Percentiles rank a stretch among this genome's conserved stretches.
Evolutionary conservation across 768 basidiomycete genomes (phyloP).

Genomic region (Cystobasidium tubakii): DNA sequence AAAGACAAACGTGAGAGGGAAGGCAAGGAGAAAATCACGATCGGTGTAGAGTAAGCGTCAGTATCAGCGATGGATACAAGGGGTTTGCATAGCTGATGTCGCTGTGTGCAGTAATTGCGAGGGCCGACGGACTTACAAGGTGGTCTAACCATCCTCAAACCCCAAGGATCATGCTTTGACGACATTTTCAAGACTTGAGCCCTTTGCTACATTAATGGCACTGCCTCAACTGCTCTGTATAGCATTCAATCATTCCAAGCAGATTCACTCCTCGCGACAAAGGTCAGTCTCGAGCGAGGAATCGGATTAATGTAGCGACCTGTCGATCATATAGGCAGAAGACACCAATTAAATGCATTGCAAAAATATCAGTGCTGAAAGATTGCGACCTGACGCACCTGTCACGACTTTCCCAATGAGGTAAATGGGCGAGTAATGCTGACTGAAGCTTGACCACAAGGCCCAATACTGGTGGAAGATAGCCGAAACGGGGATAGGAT

Average conservation of each 20-base stretch:
- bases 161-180: background rate
- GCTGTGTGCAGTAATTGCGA: background rate
- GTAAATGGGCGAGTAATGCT: conserved; percentile 37
- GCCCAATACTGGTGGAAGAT: conserved; percentile 36
- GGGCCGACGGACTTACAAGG: background rate
- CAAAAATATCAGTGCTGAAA: background rate
- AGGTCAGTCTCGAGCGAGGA: conserved; percentile 31
- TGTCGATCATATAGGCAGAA: background rate
- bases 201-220: background rate
- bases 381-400: conserved; percentile 9
- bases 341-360: conserved; percentile 11
- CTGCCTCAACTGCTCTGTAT: background rate
- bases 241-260: background rate
- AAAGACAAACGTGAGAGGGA: background rate
- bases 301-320: conserved; percentile 35
- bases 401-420: conserved; percentile 30
- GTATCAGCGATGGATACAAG: background rate
- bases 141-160: background rate
- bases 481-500: conserved; percentile 33
- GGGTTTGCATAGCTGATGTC: too few species aligned
- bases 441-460: conserved; percentile 23
- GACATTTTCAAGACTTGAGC: background rate
- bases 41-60: conserved; percentile 1
- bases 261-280: background rate
- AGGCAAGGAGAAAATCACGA: background rate